Evolutionary conservation across 2,329 filamentous ascomycete genomes (phyloP).

Genomic region (Fusarium caatingaense): DNA sequence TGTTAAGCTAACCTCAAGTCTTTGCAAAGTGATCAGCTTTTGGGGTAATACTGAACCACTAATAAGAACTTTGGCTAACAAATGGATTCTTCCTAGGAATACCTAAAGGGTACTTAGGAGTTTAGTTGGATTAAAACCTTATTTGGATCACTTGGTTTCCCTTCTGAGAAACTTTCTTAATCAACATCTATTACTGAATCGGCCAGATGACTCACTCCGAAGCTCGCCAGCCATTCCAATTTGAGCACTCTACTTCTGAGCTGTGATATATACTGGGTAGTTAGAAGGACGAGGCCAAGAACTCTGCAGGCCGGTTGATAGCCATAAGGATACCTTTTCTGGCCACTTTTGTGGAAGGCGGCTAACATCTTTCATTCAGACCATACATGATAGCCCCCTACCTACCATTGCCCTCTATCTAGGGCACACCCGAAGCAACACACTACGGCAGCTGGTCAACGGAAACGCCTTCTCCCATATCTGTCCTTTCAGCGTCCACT

Average conservation of each 20-base stretch:
- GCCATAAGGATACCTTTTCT: rapidly evolving
- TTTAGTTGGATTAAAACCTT: neutral
- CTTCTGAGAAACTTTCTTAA: neutral
- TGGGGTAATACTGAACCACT: neutral
- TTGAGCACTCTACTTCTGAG: neutral
- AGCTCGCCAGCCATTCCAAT: neutral
- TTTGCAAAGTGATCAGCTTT: neutral
- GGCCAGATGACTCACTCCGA: neutral
- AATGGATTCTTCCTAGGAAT: neutral
- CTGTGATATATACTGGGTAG: neutral
- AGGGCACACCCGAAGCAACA: neutral
- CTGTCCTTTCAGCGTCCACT: neutral
- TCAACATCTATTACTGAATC: neutral
- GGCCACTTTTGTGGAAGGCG: neutral
- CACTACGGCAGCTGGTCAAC: neutral
- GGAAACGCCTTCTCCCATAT: neutral
- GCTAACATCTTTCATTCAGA: neutral
- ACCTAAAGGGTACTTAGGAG: neutral
- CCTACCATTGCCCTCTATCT: neutral
- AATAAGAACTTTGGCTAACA: neutral
- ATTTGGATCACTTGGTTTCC: neutral
- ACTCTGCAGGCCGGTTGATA: neutral
- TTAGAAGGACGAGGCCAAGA: neutral
- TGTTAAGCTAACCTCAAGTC: neutral
- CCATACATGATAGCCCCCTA: neutral